Percentiles rank a stretch among this genome's conserved stretches.
These are phyloP conservation scores for Globisporangium ultimum DNA, from an alignment of 352 stramenopile species.

Conservation along the genomic window DNA sequence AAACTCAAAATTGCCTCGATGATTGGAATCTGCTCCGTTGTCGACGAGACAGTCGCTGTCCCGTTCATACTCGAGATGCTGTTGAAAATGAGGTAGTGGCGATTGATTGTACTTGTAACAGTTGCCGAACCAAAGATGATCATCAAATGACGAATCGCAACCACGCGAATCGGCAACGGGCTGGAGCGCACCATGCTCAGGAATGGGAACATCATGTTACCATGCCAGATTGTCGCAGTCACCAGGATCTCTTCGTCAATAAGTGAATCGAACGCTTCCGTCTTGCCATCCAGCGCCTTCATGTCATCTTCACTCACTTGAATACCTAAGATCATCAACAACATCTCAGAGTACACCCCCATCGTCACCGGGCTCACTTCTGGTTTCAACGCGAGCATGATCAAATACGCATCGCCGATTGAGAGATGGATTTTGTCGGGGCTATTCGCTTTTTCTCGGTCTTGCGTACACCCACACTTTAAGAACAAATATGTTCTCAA, in stretches of 20 bases:
- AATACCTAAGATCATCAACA: conserved; percentile 71
- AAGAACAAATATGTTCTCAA: conserved; percentile 77
- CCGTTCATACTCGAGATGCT: conserved; percentile 67
- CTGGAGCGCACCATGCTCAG: conserved; percentile 51
- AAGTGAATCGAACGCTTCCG: conserved; percentile 40
- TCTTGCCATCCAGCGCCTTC: conserved; percentile 44
- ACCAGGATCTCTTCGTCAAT: conserved; percentile 52
- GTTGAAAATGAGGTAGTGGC: conserved; percentile 74
- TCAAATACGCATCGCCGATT: conserved; percentile 73
- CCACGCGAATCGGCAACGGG: conserved; percentile 54
- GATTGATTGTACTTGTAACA: conserved; percentile 66
- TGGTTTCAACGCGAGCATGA: conserved; percentile 75
- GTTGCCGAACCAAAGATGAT: conserved; percentile 63
- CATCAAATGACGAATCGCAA: conserved; percentile 60
- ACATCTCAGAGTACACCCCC: conserved; percentile 77
- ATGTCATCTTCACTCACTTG: conserved; percentile 60
- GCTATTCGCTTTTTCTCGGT: conserved; percentile 59
- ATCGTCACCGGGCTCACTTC: conserved; percentile 64
- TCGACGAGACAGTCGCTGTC: conserved; percentile 68
- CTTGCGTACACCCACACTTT: conserved; percentile 66
- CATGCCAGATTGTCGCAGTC: conserved; percentile 55
- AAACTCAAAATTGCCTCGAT: conserved; percentile 75
- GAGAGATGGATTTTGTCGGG: conserved; percentile 78
- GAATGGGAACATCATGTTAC: conserved; percentile 68
- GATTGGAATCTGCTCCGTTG: conserved; percentile 72